phyloP scores from a whole-genome alignment of 2,329 filamentous ascomycete species.

The Fusarium proliferatum region DNA sequence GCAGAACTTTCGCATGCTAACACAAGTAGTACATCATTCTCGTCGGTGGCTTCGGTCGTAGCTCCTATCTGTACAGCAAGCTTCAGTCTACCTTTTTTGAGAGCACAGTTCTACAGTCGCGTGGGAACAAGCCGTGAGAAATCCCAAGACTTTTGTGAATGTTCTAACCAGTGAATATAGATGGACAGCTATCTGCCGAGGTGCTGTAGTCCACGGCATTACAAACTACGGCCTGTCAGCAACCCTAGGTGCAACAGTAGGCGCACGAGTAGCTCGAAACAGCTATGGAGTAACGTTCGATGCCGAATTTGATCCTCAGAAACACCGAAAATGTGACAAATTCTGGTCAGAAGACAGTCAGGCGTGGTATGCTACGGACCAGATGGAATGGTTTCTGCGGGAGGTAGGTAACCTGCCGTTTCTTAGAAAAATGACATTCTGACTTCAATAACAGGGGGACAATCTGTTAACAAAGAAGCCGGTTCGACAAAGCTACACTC shows the following conservation, averaged over 20 bases:
- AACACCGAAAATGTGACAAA: constrained; percentile 32
- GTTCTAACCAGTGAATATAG: constrained; percentile 14
- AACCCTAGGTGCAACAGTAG: constrained; percentile 12
- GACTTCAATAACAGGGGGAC: constrained; percentile 19
- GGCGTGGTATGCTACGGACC: not conserved
- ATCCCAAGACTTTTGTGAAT: not conserved
- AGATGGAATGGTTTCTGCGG: not conserved
- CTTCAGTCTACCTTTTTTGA: constrained; percentile 9
- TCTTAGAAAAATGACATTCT: not conserved
- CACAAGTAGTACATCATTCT: constrained; percentile 50
- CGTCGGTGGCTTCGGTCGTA: constrained; percentile 54
- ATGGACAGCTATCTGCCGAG: constrained; percentile 51
- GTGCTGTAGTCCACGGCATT: constrained; percentile 47
- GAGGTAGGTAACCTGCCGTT: not conserved
- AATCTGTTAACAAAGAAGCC: not conserved
- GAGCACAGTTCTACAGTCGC: constrained; percentile 46
- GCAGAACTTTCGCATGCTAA: not conserved
- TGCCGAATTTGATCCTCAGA: accelerated
- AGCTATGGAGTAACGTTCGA: constrained; percentile 41
- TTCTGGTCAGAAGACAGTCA: constrained; percentile 8
- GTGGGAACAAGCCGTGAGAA: constrained; percentile 49
- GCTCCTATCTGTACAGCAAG: constrained; percentile 41
- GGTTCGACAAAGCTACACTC: not conserved
- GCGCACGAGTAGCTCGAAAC: constrained; percentile 41
- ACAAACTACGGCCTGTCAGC: not conserved